A percentile compares a stretch with the other conserved stretches of the same genome.
Conservation (phyloP, 768 basidiomycete species). For the Psilocybe tampanensis region DNA sequence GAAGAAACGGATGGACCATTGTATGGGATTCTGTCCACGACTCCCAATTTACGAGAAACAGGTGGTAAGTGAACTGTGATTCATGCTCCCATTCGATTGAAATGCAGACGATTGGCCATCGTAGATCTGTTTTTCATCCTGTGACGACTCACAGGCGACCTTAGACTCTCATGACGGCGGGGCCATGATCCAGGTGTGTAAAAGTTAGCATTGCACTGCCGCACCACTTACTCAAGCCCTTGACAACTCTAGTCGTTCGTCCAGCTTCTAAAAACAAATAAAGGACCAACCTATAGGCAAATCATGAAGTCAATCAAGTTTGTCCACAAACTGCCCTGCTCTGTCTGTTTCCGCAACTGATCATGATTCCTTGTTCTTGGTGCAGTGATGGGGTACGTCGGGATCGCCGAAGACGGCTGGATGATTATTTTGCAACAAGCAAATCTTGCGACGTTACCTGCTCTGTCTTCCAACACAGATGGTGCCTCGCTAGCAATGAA, state of each 20-base stretch:
- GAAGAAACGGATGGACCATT: neutral
- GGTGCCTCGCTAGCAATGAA: neutral
- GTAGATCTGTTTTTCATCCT: slow-evolving; percentile 17
- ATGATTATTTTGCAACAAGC: neutral
- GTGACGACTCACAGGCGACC: slow-evolving; percentile 8
- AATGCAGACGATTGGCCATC: too few species aligned
- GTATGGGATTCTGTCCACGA: slow-evolving; percentile 11
- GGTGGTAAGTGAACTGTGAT: neutral
- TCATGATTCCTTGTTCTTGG: neutral
- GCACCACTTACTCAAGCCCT: neutral
- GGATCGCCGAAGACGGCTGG: neutral
- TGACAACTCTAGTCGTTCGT: neutral
- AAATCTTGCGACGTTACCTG: neutral
- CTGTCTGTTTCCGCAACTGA: neutral
- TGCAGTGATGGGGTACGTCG: neutral
- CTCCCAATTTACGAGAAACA: neutral
- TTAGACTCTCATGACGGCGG: neutral
- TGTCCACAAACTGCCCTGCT: neutral
- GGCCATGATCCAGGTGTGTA: slow-evolving; percentile 3
- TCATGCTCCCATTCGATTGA: neutral
- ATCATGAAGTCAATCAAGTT: neutral
- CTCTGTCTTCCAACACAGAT: neutral
- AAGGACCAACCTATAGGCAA: neutral
- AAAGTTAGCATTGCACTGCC: neutral
- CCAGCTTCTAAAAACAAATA: neutral